Evolutionary conservation across 176 grass and related monocot genomes (phyloP), one percentile per base, ranked within the genome.

Genomic region (Aegilops sharonensis): DNA sequence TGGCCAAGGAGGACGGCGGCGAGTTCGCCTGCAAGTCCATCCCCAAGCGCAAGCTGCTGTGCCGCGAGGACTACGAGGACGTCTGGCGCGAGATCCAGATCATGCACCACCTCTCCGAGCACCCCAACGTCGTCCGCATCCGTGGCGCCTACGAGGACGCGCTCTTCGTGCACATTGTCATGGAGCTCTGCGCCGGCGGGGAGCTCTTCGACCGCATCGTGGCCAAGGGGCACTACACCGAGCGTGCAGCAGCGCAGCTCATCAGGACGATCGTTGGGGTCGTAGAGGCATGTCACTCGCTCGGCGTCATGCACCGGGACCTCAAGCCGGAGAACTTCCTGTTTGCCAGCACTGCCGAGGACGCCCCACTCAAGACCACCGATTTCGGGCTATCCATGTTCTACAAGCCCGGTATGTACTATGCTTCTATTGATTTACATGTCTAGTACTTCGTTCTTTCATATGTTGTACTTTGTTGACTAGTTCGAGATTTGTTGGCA

Each of bases 271-370:
- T 98, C 21, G 93, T 98, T 9, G 92, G 92, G 6, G 96, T 95
- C 29, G 91, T 98, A 4, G 96, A 98, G 84, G 93, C 86, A 3
- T 98, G 96, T 88, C 96, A 98, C 84, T 98, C 96, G 57, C 94
- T 98, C 2, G 93, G 96, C 18, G 96, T 98, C 57, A 98, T 95
- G 96, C 96, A 98, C 78, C 90, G 93, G 4, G 96, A 98, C 79
- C 91, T 98, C 72, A 98, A 98, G 82, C 96, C 96, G 6, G 96
- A 99, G 89, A 99, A 99, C 67, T 99, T 99, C 57, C 91, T 99
- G 6, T 94, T 99, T 56, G 54, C 91, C 36, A 94, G 89, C 87
- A 56, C 80, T 4, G 78, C 86, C 0, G 97, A 99, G 87, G 94
- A 99, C 30, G 92, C 97, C 3, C 90, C 92, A 1, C 89, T 99